These are phyloP conservation scores for Solanum aculeatissimum DNA, from an alignment of 305 asterid genomes.

Conservation along the genomic window DNA sequence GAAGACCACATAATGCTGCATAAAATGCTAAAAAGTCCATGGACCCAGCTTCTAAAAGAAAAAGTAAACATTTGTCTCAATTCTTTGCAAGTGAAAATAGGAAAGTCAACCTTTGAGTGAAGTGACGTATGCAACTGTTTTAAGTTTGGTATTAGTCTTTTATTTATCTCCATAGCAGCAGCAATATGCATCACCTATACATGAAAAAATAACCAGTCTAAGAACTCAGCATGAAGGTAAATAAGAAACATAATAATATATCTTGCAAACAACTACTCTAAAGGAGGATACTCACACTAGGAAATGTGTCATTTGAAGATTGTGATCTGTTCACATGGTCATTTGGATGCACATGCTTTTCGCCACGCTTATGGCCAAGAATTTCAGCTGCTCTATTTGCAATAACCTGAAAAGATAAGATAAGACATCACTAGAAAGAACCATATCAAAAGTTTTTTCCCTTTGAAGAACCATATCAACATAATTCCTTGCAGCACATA, in stretches of 20 bases:
- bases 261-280: not conserved
- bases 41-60: not conserved
- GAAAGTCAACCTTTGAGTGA: slow-evolving; percentile 52
- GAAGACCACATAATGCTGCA: not conserved
- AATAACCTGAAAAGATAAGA: slow-evolving; percentile 50
- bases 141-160: slow-evolving; percentile 67
- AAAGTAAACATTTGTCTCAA: not conserved
- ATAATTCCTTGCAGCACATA: not conserved
- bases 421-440: not conserved
- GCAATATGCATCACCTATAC: slow-evolving; percentile 96
- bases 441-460: not conserved
- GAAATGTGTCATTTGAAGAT: slow-evolving; percentile 96
- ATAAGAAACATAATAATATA: not conserved
- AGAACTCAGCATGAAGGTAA: not conserved
- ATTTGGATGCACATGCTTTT: slow-evolving; percentile 79
- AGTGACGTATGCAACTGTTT: slow-evolving; percentile 69
- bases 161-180: slow-evolving; percentile 80
- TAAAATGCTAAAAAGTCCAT: not conserved
- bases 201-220: slow-evolving; percentile 10
- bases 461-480: not conserved
- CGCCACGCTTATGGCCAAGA: slow-evolving; percentile 90
- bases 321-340: slow-evolving; percentile 96
- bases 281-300: slow-evolving; percentile 53
- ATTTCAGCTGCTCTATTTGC: slow-evolving; percentile 96
- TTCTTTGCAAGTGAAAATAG: not conserved